These are phyloP conservation scores for Yamadazyma conglobata DNA, from an alignment of 1,139 yeast species.

Conservation along the genomic window DNA sequence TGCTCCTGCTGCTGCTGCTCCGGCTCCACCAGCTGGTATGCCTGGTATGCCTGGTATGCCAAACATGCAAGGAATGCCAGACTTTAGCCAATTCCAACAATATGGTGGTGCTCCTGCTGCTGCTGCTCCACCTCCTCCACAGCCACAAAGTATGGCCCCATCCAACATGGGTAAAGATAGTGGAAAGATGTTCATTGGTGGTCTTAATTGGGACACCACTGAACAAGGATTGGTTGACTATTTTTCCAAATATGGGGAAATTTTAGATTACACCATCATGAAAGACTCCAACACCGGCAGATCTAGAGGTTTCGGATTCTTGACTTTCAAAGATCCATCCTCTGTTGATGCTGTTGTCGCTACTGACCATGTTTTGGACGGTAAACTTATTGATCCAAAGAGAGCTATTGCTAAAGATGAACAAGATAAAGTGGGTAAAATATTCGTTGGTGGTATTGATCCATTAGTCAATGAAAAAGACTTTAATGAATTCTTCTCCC, in stretches of 20 bases:
- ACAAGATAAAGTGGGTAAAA: slow-evolving; percentile 95
- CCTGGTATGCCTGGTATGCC: slow-evolving; percentile 10
- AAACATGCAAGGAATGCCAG: slow-evolving; percentile 11
- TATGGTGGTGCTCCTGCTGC: slow-evolving; percentile 7
- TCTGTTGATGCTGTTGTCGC: slow-evolving; percentile 87
- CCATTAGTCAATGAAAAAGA: slow-evolving; percentile 93
- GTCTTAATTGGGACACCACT: slow-evolving; percentile 97
- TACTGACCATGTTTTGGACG: slow-evolving; percentile 88
- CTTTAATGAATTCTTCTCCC: slow-evolving; percentile 81
- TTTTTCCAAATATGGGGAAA: slow-evolving; percentile 88
- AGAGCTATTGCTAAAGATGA: slow-evolving; percentile 98
- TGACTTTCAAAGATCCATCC: slow-evolving; percentile 77
- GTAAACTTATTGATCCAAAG: slow-evolving; percentile 96
- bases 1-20: slow-evolving; percentile 7
- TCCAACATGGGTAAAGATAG: slow-evolving; percentile 45
- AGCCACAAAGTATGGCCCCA: slow-evolving; percentile 18
- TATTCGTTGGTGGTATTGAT: slow-evolving; percentile 97
- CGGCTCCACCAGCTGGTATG: slow-evolving; percentile 5
- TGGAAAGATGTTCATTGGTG: slow-evolving; percentile 98
- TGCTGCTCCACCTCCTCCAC: no score
- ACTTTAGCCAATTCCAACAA: slow-evolving; percentile 13
- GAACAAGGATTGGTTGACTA: slow-evolving; percentile 80
- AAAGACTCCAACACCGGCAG: slow-evolving; percentile 86
- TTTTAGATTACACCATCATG: slow-evolving; percentile 89
- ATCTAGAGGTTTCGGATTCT: slow-evolving; percentile 95